These are phyloP conservation scores for Stemphylium vesicarium DNA, from an alignment of 2,329 filamentous ascomycete genomes.

Conservation along the genomic window DNA sequence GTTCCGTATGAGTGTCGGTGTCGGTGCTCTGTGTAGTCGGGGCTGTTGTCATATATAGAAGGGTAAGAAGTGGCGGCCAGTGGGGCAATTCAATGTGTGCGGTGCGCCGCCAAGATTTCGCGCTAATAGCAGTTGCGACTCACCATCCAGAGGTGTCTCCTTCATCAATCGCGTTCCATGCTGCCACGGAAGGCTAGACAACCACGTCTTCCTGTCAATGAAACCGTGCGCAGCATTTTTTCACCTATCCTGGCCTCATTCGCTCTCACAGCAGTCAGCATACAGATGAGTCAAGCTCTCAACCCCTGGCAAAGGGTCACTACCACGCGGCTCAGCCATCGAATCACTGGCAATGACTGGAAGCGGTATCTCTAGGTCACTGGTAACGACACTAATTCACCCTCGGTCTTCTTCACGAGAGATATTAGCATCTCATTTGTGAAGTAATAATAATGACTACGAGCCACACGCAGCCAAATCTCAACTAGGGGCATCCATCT, in stretches of 20 bases:
- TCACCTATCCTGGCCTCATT: too few relatives aligned
- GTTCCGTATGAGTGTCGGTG: background rate
- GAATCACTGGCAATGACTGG: too few relatives aligned
- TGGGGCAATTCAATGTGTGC: conserved; percentile 27
- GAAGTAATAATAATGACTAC: background rate
- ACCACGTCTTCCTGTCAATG: too few relatives aligned
- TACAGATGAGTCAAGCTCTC: too few relatives aligned
- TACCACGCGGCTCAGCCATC: too few relatives aligned
- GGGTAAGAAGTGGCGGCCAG: conserved; percentile 18
- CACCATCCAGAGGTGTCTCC: background rate
- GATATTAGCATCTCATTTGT: background rate
- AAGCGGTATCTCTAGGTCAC: too few relatives aligned
- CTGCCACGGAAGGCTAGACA: too few relatives aligned
- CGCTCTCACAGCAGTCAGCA: too few relatives aligned
- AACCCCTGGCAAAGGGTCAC: too few relatives aligned
- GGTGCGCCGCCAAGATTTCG: conserved; percentile 24
- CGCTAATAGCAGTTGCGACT: conserved; percentile 20
- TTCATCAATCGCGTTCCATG: too few relatives aligned
- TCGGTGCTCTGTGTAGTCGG: conserved; percentile 6
- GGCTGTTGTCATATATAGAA: conserved; percentile 10
- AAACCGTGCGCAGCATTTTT: too few relatives aligned
- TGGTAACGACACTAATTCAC: too few relatives aligned
- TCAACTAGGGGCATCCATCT: background rate
- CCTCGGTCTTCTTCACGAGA: background rate
- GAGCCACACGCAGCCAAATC: background rate